Evolutionary conservation across 1,139 yeast species (phyloP), one percentile per base, ranked within the genome.

Genomic region (Nadsonia starkeyi-henricii): DNA sequence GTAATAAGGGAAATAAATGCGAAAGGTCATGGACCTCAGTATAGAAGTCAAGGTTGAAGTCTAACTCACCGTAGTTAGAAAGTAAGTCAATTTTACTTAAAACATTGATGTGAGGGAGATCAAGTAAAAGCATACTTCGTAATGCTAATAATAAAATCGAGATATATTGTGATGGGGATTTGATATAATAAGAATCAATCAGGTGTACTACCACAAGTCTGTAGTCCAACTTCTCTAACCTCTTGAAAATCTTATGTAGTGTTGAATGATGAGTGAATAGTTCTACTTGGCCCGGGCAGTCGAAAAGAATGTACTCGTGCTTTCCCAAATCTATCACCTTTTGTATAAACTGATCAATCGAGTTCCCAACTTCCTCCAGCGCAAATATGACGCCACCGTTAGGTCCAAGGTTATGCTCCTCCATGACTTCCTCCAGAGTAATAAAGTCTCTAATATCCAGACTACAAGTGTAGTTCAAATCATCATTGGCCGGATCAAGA

Each of bases 201-300:
- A 93, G 70, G 48, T 89, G 84, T 0, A 93, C 89, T 37, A 89
- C 96, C 56, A 93, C 89, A 15, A 91, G 66, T 47, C 97, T 71
- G 53, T 77, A 86, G 36, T 80, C 67, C 50, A 71, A 70, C 54
- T 79, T 88, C 68, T 73, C 89, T 52, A 93, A 69, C 52, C 71
- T 78, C 55, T 74, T 73, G 55, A 88, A 88, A 2, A 93, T 81
- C 42, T 75, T 73, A 36, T 81, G 80, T 49, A 93, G 70, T 0
- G 95, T 84, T 0, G 89, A 81, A 52, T 86, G 86, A 60, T 85
- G 95, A 1, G 98, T 93, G 64, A 86, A 93, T 28, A 93, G 73
- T 63, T 93, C 99, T 37, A 89, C 91, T 63, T 93, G 99, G 0
- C 97, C 98, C 1, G 99, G 98, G 65, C 97, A 91, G 64, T 93